A percentile compares a stretch with the other conserved stretches of the same genome.
phyloP scores from a whole-genome alignment of 169 alveolate genomes.

The Plasmodium relictum region DNA sequence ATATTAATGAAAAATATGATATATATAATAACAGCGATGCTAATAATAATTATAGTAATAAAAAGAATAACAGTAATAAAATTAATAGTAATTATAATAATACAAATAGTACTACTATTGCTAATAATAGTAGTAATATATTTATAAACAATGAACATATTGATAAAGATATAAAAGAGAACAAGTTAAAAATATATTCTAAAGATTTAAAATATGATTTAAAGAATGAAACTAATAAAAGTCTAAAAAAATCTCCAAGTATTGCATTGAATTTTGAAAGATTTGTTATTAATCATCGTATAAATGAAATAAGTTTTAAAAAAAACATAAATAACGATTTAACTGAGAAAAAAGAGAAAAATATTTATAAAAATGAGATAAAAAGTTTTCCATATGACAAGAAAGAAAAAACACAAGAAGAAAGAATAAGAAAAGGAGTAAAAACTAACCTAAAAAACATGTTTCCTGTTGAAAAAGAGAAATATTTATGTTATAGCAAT shows the following conservation, averaged over 20 bases:
- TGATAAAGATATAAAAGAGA: background rate
- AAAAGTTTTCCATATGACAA: background rate
- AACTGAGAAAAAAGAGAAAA: background rate
- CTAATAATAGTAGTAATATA: background rate
- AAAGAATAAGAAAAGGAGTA: background rate
- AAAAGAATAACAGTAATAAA: background rate
- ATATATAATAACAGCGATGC: background rate
- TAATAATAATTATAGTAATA: background rate
- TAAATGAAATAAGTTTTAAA: conserved; percentile 19
- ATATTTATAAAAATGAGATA: background rate
- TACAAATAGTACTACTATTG: background rate
- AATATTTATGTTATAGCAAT: background rate
- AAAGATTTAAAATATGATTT: background rate
- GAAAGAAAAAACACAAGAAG: background rate
- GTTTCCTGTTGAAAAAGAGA: background rate
- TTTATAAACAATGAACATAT: background rate
- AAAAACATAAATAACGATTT: background rate
- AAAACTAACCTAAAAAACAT: background rate
- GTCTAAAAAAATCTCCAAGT: background rate
- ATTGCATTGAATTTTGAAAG: conserved; percentile 21
- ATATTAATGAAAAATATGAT: too few species aligned
- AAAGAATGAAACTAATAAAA: background rate
- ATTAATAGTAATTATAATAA: background rate
- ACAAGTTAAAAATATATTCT: background rate
- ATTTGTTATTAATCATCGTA: conserved; percentile 35